Conservation (phyloP, 2,329 filamentous ascomycete species). For the Eutypa lata region DNA sequence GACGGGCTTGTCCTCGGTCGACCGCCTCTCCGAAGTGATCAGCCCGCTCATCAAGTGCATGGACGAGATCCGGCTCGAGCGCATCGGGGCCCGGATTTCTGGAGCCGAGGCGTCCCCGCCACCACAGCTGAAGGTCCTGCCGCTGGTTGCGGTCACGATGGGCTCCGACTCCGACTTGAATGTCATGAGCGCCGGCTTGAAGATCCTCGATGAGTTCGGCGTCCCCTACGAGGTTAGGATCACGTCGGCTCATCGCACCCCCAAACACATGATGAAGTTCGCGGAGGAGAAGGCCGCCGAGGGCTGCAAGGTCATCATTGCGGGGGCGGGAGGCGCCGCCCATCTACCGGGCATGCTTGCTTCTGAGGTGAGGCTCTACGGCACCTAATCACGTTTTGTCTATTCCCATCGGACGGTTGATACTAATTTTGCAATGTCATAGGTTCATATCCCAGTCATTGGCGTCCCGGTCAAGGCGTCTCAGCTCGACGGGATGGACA, state of each 20-base stretch:
- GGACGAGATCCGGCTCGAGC: conserved; percentile 56
- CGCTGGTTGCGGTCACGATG: conserved; percentile 76
- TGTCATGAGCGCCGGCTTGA: conserved; percentile 62
- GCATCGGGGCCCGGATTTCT: conserved; percentile 38
- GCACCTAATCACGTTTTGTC: too few species aligned
- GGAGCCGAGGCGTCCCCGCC: conserved; percentile 34
- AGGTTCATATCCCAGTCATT: conserved; percentile 71
- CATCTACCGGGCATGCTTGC: conserved; percentile 74
- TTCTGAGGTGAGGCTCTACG: conserved; percentile 35
- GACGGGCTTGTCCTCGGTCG: conserved; percentile 63
- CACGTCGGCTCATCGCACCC: conserved; percentile 77
- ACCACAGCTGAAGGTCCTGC: conserved; percentile 30
- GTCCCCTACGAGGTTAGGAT: conserved; percentile 73
- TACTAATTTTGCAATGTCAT: not conserved
- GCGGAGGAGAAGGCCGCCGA: conserved; percentile 60
- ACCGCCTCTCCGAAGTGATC: conserved; percentile 57
- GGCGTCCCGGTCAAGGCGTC: conserved; percentile 75
- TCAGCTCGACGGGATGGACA: conserved; percentile 68
- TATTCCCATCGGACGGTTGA: conserved; percentile 5
- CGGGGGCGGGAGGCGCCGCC: conserved; percentile 72
- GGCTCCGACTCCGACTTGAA: conserved; percentile 76
- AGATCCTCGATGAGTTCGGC: conserved; percentile 65
- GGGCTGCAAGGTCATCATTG: conserved; percentile 72
- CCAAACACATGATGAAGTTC: conserved; percentile 65
- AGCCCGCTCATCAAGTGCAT: conserved; percentile 67